Evolutionary conservation across 495 filamentous ascomycete species (phyloP).

Genomic region (Filosporella fistucella): DNA sequence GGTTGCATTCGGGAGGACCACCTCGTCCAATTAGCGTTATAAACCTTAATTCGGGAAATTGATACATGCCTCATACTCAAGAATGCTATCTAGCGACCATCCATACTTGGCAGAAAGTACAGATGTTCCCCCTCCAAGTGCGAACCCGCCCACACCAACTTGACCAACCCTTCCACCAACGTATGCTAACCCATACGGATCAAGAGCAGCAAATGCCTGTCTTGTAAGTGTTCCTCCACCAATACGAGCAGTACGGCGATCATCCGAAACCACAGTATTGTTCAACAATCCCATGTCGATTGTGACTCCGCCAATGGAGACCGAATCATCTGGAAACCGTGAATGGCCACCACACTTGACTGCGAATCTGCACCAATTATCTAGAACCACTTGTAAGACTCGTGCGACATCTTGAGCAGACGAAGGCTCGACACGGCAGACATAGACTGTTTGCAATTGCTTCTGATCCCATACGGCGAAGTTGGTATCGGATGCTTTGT

Average conservation of each 20-base stretch:
- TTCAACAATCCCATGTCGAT: constrained; percentile 47
- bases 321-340: constrained; percentile 37
- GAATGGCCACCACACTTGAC: constrained; percentile 48
- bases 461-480: constrained; percentile 10
- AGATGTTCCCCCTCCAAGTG: constrained; percentile 28
- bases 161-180: constrained; percentile 29
- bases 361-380: constrained; percentile 35
- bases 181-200: constrained; percentile 37
- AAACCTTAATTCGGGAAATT: constrained; percentile 15
- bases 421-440: constrained; percentile 37
- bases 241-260: constrained; percentile 30
- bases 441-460: constrained; percentile 28
- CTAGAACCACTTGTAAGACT: constrained; percentile 27
- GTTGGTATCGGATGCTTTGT: no score
- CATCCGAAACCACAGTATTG: constrained; percentile 26
- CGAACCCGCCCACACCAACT: constrained; percentile 18
- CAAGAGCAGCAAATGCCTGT: constrained; percentile 45
- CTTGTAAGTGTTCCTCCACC: constrained; percentile 43
- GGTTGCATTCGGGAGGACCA: constrained; percentile 44
- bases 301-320: constrained; percentile 47
- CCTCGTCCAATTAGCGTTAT: constrained; percentile 3
- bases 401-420: constrained; percentile 33
- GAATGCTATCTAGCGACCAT: constrained; percentile 41
- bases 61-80: constrained; percentile 33
- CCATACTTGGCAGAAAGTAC: constrained; percentile 37